Percentiles rank a stretch among this genome's conserved stretches.
Evolutionary conservation across 345 rosid species (phyloP).

Genomic region (Limnanthes douglasii): DNA sequence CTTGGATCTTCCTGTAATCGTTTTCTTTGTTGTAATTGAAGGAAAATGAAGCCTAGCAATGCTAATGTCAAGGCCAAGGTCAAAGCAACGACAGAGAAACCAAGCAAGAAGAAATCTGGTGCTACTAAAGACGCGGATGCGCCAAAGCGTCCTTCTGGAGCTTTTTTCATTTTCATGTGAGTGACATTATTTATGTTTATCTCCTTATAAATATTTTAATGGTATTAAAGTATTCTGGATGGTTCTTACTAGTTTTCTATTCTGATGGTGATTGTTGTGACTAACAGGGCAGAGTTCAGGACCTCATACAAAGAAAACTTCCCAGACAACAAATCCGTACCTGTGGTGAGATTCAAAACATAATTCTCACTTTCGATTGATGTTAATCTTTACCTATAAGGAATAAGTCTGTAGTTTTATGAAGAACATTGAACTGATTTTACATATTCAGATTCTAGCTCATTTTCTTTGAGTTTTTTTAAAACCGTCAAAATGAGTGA

Average conservation of each 20-base stretch:
- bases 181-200: not conserved
- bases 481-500: too few species aligned
- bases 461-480: too few species aligned
- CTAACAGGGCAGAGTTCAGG: slow-evolving; percentile 20
- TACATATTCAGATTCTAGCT: not conserved
- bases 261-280: not conserved
- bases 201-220: not conserved
- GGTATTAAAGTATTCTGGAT: not conserved
- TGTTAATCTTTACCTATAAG: too few species aligned
- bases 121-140: slow-evolving; percentile 13
- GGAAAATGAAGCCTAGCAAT: slow-evolving; percentile 10
- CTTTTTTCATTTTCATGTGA: slow-evolving; percentile 18
- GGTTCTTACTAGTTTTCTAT: not conserved
- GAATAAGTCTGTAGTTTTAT: too few species aligned
- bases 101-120: slow-evolving; percentile 8
- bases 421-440: not conserved
- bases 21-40: slow-evolving; percentile 1
- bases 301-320: slow-evolving; percentile 14
- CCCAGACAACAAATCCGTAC: slow-evolving; percentile 16
- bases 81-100: slow-evolving; percentile 3
- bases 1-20: too few species aligned
- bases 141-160: slow-evolving; percentile 17
- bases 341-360: too few species aligned
- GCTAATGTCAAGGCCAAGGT: too few species aligned
- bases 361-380: too few species aligned